Percentiles rank a stretch among this genome's conserved stretches.
Conservation (phyloP, 2,329 filamentous ascomycete species). For the Aureobasidium sp. region DNA sequence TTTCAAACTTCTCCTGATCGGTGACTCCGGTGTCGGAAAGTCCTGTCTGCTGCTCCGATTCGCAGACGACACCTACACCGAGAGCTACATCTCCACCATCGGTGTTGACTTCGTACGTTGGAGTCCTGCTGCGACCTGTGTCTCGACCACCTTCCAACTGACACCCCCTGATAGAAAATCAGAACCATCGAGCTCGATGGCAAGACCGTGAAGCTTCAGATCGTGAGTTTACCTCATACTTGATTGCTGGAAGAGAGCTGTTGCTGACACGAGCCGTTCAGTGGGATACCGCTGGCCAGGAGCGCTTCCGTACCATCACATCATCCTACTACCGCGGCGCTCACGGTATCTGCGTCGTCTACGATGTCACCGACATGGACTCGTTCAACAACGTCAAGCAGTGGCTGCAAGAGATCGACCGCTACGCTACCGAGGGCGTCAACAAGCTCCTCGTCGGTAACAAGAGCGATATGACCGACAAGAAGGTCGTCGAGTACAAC, state of each 20-base stretch:
- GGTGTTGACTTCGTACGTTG: constrained; percentile 92
- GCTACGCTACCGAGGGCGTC: constrained; percentile 97
- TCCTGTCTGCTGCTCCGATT: constrained; percentile 97
- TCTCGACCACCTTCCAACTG: constrained; percentile 21
- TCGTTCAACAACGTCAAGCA: constrained; percentile 99
- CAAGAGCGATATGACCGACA: constrained; percentile 99
- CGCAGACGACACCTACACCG: constrained; percentile 97
- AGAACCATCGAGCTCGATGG: constrained; percentile 98
- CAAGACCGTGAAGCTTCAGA: constrained; percentile 99
- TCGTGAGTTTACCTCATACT: constrained; percentile 55
- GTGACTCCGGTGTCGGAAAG: constrained; percentile 99
- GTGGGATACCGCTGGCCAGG: constrained; percentile 99
- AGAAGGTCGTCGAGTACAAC: constrained; percentile 99
- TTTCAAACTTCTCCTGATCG: constrained; percentile 99
- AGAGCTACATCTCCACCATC: constrained; percentile 99
- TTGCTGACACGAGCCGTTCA: constrained; percentile 36
- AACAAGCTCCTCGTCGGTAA: constrained; percentile 99
- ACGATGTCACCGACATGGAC: constrained; percentile 99
- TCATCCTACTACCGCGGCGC: constrained; percentile 99
- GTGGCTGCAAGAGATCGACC: constrained; percentile 99
- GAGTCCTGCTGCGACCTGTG: background rate
- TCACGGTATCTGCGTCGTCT: constrained; percentile 98
- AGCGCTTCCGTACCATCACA: constrained; percentile 99
- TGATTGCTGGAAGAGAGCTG: background rate
- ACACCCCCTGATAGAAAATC: constrained; percentile 70